phyloP scores from a whole-genome alignment of 345 rosid genomes.

The Salix caprea region DNA sequence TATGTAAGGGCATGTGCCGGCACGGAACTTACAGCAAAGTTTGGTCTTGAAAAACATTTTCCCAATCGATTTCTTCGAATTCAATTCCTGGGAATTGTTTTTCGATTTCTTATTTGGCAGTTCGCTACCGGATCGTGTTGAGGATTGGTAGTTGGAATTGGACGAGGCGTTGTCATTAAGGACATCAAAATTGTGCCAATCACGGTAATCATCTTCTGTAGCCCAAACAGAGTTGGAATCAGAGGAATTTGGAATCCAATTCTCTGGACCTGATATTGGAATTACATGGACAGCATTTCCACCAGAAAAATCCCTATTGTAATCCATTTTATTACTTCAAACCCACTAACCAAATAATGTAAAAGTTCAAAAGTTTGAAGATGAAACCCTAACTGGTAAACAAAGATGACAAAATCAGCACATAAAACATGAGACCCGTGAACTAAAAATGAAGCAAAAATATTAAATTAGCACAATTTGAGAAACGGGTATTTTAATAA shows the following conservation, averaged over 20 bases:
- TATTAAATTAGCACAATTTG: background rate
- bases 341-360: background rate
- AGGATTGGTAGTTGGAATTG: conserved; percentile 44
- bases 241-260: conserved; percentile 54
- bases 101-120: conserved; percentile 60
- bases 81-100: conserved; percentile 41
- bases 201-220: conserved; percentile 82
- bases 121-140: conserved; percentile 44
- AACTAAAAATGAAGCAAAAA: background rate
- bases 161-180: conserved; percentile 35
- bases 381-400: conserved; percentile 3
- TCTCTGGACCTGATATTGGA: conserved; percentile 44
- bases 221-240: conserved; percentile 69
- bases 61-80: conserved; percentile 61
- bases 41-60: conserved; percentile 83
- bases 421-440: conserved; percentile 1
- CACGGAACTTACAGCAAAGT: conserved; percentile 69
- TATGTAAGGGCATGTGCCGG: conserved; percentile 69
- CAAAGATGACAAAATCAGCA: background rate
- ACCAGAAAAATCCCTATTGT: conserved; percentile 37
- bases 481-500: background rate
- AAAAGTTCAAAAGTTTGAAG: background rate
- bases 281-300: conserved; percentile 65
- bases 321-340: conserved; percentile 38
- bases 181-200: conserved; percentile 45